phyloP scores from a whole-genome alignment of 2,329 filamentous ascomycete species.

The Monilinia aucupariae region DNA sequence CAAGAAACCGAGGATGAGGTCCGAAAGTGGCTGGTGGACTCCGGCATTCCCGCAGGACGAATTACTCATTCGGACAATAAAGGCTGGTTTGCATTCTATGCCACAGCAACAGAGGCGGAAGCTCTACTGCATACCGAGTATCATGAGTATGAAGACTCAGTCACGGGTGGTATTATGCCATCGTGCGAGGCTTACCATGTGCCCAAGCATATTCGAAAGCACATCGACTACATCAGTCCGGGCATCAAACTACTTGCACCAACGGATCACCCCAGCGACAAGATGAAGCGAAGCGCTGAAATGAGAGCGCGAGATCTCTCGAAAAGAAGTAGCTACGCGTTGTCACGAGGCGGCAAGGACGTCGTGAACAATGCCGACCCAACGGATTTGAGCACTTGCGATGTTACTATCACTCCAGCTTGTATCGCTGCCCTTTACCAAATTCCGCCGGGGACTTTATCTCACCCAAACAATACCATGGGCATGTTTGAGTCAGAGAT shows the following conservation, averaged over 20 bases:
- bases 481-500: slow-evolving; percentile 38
- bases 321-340: slow-evolving; percentile 11
- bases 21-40: slow-evolving; percentile 34
- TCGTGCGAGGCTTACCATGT: slow-evolving; percentile 41
- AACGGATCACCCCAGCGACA: slow-evolving; percentile 37
- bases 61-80: slow-evolving; percentile 37
- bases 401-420: slow-evolving; percentile 26
- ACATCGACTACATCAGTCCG: slow-evolving; percentile 49
- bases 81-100: slow-evolving; percentile 38
- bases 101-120: slow-evolving; percentile 36
- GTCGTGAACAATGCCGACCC: slow-evolving; percentile 36
- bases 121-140: slow-evolving; percentile 36
- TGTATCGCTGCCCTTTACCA: slow-evolving; percentile 36
- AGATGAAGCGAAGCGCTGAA: slow-evolving; percentile 15
- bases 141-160: slow-evolving; percentile 43
- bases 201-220: slow-evolving; percentile 42
- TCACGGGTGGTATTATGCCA: slow-evolving; percentile 31
- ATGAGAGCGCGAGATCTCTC: slow-evolving; percentile 1
- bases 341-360: background rate
- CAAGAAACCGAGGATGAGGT: slow-evolving; percentile 34
- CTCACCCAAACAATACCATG: slow-evolving; percentile 32
- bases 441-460: slow-evolving; percentile 27
- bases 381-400: slow-evolving; percentile 38
- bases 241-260: slow-evolving; percentile 38
- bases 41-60: slow-evolving; percentile 32